Evolutionary conservation across 805 yeast species (phyloP).

Genomic region (Lachancea meyersii): DNA sequence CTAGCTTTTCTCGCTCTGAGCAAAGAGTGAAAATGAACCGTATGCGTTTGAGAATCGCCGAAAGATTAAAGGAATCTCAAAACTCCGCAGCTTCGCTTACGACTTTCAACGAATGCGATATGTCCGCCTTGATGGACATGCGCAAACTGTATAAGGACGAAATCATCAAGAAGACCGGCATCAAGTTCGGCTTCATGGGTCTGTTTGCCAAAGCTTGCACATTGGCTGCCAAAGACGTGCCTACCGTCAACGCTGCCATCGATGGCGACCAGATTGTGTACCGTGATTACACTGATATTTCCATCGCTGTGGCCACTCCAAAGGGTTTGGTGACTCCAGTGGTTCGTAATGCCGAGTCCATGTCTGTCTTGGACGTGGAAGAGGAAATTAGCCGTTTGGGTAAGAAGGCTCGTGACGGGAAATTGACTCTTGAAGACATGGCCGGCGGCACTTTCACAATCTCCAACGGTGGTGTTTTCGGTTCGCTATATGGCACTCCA

Average conservation of each 20-base stretch:
- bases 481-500: conserved; percentile 96
- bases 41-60: conserved; percentile 98
- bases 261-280: conserved; percentile 91
- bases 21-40: conserved; percentile 97
- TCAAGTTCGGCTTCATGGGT: conserved; percentile 98
- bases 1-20: conserved; percentile 73
- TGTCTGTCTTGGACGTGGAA: conserved; percentile 83
- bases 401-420: conserved; percentile 92
- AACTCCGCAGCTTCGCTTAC: conserved; percentile 98
- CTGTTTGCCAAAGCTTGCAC: conserved; percentile 91
- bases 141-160: conserved; percentile 97
- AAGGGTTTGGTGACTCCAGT: conserved; percentile 98
- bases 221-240: conserved; percentile 89
- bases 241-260: conserved; percentile 92
- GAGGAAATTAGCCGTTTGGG: conserved; percentile 76
- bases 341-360: conserved; percentile 92
- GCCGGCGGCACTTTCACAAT: conserved; percentile 99
- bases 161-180: conserved; percentile 84
- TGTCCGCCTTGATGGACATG: conserved; percentile 86
- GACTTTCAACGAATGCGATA: conserved; percentile 96
- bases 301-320: conserved; percentile 97
- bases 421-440: conserved; percentile 96
- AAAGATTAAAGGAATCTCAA: conserved; percentile 97
- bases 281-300: conserved; percentile 93
- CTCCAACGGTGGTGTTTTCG: conserved; percentile 98